phyloP scores from a whole-genome alignment of 139 green algal genomes.

The Closterium sp. region DNA sequence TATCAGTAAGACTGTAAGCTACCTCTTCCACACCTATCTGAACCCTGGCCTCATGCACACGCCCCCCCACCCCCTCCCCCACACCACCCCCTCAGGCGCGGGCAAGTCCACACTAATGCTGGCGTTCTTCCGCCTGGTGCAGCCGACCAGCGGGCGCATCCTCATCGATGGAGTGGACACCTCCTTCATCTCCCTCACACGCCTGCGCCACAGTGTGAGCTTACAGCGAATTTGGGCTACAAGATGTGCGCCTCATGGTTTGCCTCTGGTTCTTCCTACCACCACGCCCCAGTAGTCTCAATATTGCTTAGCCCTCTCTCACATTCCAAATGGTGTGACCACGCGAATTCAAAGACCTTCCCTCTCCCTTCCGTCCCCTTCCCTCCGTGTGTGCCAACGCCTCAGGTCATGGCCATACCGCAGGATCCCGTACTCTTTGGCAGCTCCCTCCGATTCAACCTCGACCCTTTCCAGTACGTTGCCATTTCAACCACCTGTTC shows the following conservation, averaged over 20 bases:
- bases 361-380: neutral
- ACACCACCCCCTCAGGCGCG: constrained; percentile 21
- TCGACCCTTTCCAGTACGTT: constrained; percentile 81
- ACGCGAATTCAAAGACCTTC: neutral
- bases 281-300: no score
- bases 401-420: constrained; percentile 65
- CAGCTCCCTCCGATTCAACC: constrained; percentile 82
- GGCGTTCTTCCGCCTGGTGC: constrained; percentile 71
- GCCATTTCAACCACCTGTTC: no score
- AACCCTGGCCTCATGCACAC: no score
- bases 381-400: neutral
- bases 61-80: neutral
- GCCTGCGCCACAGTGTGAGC: constrained; percentile 56
- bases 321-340: no score
- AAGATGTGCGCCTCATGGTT: no score
- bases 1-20: no score
- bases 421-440: constrained; percentile 92
- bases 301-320: no score
- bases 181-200: constrained; percentile 62
- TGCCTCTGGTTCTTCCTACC: no score
- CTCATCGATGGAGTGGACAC: constrained; percentile 87
- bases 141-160: constrained; percentile 64
- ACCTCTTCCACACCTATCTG: neutral
- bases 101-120: constrained; percentile 74
- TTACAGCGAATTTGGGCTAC: neutral